Evolutionary conservation across 345 rosid genomes (phyloP), one percentile per base, ranked within the genome.

Genomic region (Stellera chamaejasme): DNA sequence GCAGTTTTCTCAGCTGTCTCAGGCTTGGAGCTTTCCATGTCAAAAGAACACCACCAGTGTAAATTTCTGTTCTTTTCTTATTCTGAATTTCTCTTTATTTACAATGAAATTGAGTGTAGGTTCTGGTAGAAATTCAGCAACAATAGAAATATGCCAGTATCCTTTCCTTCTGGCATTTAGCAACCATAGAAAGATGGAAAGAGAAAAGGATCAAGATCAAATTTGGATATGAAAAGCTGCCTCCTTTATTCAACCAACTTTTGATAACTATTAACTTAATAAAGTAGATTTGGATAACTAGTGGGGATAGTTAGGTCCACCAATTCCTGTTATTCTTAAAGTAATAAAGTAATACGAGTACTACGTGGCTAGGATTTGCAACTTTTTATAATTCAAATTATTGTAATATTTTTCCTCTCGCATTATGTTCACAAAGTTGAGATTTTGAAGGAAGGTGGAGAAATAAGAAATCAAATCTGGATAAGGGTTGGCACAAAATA

Each of bases 1-100:
- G 72, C 82, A 88, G 96, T 88, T 65, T 88, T 85, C 73, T 88
- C 96, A 6, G 96, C 96, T 3, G 93, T 85, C 13, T 82, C 96
- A 13, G 96, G 96, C 32, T 67, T 88, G 12, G 96, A 88, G 74
- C 79, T 88, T 65, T 82, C 88, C 23, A 72, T 79, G 81, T 69
- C 86, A 11, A 85, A 72, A 69, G 84, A 84, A 64, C 96, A 82
- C 45, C 93, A 85, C 65, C 79, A 82, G 48, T 85, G 96, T 88
- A 77, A 77, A 75, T 57, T 72, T 11, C 59, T 57, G 13, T 39
- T 32, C 25, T 32, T 32, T 32, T 32, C 9, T 32, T 32, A 32
- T 32, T 5, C 39, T 32, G 9, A 32, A 32, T 32, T 5, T 0
- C 9, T 32, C 9, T 32, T 32, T 32, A 4, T 32, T 32, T 32